Conservation (phyloP, 2,329 filamentous ascomycete genomes). For the Talaromyces verruculosus region DNA sequence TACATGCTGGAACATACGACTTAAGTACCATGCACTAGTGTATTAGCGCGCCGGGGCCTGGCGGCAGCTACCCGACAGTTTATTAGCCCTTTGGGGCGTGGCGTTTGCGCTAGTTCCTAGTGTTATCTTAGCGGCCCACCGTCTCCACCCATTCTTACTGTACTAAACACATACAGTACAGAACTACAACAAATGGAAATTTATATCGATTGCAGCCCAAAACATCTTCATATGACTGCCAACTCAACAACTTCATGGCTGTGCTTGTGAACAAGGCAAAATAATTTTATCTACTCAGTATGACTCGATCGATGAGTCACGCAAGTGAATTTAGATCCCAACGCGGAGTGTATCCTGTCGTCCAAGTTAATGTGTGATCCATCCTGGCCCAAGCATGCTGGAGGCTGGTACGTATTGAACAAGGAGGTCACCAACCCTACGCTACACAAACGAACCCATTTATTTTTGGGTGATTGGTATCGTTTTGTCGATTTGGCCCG, state of each 20-base stretch:
- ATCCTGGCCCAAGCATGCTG: neutral
- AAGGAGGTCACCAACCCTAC: conserved; percentile 1
- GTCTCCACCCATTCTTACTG: neutral
- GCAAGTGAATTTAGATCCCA: neutral
- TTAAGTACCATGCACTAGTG: conserved; percentile 7
- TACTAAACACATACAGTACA: neutral
- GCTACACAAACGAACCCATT: conserved; percentile 2
- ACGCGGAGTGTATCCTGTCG: neutral
- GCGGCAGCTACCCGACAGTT: conserved; percentile 14
- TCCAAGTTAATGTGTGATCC: neutral
- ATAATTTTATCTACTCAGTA: neutral
- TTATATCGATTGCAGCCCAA: conserved; percentile 9
- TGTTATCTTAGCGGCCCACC: neutral
- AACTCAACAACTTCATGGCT: conserved; percentile 5
- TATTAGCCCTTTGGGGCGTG: conserved; percentile 11
- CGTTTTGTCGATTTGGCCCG: neutral
- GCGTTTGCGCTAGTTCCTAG: conserved; percentile 6
- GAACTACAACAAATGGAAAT: neutral
- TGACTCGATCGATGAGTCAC: conserved; percentile 10
- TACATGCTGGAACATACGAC: conserved; percentile 4
- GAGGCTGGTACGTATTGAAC: neutral
- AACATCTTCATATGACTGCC: conserved; percentile 1
- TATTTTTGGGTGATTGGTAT: neutral
- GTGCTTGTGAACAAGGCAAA: conserved; percentile 1
- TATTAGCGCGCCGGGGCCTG: conserved; percentile 6